Conservation (phyloP, 2,329 filamentous ascomycete genomes). For the Fusarium sambucinum region DNA sequence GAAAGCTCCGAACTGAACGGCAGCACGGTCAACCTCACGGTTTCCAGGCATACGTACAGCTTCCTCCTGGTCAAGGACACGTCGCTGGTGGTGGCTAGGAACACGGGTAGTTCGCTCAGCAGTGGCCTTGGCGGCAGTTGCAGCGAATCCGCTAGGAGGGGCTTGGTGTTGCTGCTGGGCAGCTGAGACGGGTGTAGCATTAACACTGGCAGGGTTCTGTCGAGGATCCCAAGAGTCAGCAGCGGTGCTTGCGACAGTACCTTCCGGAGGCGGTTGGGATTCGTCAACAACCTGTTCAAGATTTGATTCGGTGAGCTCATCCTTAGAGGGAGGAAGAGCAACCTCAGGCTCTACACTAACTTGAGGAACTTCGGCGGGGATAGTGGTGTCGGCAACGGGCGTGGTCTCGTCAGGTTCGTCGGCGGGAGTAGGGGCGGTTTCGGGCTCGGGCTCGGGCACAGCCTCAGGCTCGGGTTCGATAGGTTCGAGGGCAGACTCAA, state of each 20-base stretch:
- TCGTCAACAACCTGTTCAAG: constrained; percentile 89
- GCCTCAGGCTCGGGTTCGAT: constrained; percentile 53
- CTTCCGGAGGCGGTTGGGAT: constrained; percentile 80
- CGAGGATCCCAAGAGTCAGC: constrained; percentile 86
- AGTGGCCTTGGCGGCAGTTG: constrained; percentile 85
- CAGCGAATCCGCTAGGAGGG: constrained; percentile 76
- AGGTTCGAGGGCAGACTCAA: constrained; percentile 55
- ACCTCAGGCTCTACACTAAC: constrained; percentile 52
- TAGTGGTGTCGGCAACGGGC: constrained; percentile 51
- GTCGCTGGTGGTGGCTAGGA: constrained; percentile 81
- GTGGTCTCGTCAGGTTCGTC: constrained; percentile 45
- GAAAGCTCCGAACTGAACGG: constrained; percentile 97
- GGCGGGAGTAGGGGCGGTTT: constrained; percentile 51
- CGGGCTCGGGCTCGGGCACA: constrained; percentile 47
- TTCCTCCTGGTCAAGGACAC: constrained; percentile 94
- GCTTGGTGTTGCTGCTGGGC: constrained; percentile 72
- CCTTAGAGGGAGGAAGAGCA: constrained; percentile 76
- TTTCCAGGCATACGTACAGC: constrained; percentile 98
- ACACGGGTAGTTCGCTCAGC: constrained; percentile 72
- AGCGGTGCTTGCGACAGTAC: constrained; percentile 88
- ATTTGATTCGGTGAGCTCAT: constrained; percentile 90
- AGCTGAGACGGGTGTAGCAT: constrained; percentile 74
- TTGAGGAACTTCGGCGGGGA: constrained; percentile 39
- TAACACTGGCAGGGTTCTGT: constrained; percentile 68
- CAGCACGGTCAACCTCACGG: constrained; percentile 90